A percentile compares a stretch with the other conserved stretches of the same genome.
These are phyloP conservation scores for Pyrenula massariospora DNA, from an alignment of 495 filamentous ascomycete species.

Conservation along the genomic window DNA sequence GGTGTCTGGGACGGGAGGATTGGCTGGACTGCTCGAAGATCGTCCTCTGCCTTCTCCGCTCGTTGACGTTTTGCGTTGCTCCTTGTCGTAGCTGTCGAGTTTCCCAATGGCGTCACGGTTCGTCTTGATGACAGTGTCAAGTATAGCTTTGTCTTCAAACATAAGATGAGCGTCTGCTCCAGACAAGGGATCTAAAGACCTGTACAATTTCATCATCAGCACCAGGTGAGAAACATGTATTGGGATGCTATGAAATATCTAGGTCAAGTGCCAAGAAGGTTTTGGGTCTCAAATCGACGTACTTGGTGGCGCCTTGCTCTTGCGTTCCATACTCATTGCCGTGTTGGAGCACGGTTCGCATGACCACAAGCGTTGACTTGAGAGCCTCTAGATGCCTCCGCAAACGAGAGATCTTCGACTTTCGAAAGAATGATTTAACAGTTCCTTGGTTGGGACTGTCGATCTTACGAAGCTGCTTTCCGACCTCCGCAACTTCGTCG, in stretches of 20 bases:
- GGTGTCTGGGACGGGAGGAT: neutral
- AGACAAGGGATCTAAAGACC: neutral
- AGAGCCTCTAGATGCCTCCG: neutral
- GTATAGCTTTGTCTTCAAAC: neutral
- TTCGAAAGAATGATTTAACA: neutral
- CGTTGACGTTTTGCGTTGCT: neutral
- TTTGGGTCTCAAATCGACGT: neutral
- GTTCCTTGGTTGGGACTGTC: neutral
- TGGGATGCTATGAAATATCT: no score
- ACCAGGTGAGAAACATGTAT: no score
- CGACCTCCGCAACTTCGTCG: neutral
- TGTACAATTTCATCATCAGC: no score
- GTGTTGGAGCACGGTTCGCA: neutral
- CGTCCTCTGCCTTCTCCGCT: neutral
- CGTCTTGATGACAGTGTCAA: neutral
- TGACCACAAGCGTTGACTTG: neutral
- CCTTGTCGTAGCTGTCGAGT: neutral
- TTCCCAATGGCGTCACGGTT: neutral
- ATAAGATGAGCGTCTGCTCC: neutral
- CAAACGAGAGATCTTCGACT: neutral
- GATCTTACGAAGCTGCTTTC: neutral
- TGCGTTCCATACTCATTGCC: constrained; percentile 1
- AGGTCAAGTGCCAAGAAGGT: no score
- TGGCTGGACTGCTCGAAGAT: neutral
- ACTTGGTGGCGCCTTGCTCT: neutral